Evolutionary conservation across 2,329 filamentous ascomycete species (phyloP).

Genomic region (Penicillium crustosum): DNA sequence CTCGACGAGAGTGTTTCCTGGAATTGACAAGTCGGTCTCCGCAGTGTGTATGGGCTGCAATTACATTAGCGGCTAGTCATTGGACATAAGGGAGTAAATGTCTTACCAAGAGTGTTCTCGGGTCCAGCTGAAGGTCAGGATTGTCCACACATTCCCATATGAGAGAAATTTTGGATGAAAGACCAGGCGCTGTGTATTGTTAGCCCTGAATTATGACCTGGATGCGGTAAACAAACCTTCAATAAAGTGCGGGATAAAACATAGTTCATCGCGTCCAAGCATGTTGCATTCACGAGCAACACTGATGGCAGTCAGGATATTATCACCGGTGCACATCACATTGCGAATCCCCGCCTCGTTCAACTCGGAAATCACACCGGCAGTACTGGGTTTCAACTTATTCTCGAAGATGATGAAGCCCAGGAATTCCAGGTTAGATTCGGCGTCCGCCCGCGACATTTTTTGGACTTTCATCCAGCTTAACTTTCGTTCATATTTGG

Average conservation of each 20-base stretch:
- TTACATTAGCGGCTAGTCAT: slow-evolving; percentile 14
- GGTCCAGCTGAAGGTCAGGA: slow-evolving; percentile 71
- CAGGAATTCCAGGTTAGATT: slow-evolving; percentile 79
- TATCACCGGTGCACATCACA: slow-evolving; percentile 97
- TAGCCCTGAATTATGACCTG: slow-evolving; percentile 10
- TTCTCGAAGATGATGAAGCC: slow-evolving; percentile 99
- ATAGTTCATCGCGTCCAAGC: slow-evolving; percentile 77
- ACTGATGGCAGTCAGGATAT: slow-evolving; percentile 94
- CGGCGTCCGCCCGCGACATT: slow-evolving; percentile 82
- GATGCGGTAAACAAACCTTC: slow-evolving; percentile 55
- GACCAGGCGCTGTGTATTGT: slow-evolving; percentile 59
- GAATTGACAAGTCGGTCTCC: slow-evolving; percentile 76
- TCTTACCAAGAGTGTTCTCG: slow-evolving; percentile 68
- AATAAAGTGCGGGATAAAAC: slow-evolving; percentile 86
- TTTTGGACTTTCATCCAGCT: slow-evolving; percentile 95
- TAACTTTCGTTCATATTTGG: slow-evolving; percentile 80
- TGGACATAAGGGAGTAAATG: background rate
- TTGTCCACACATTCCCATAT: slow-evolving; percentile 97
- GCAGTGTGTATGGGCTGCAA: slow-evolving; percentile 69
- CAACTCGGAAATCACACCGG: slow-evolving; percentile 78
- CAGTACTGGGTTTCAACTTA: slow-evolving; percentile 87
- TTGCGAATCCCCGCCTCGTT: slow-evolving; percentile 78
- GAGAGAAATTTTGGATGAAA: slow-evolving; percentile 70
- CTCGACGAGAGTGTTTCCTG: slow-evolving; percentile 78
- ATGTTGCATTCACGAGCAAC: slow-evolving; percentile 88